Percentiles rank a stretch among this genome's conserved stretches.
phyloP scores from a whole-genome alignment of 495 filamentous ascomycete genomes.

The Penicillium verhagenii region DNA sequence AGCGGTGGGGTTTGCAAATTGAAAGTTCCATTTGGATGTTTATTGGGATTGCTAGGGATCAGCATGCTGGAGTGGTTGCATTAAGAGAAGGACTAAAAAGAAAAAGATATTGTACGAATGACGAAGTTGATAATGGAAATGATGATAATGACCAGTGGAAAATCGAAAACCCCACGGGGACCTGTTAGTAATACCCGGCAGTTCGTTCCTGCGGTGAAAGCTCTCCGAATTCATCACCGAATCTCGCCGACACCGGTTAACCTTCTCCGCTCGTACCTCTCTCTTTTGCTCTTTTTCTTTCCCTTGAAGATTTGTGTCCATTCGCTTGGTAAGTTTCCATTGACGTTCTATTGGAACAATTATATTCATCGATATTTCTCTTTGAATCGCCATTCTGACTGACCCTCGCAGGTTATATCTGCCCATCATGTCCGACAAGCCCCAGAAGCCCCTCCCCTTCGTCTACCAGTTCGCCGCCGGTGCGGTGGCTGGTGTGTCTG shows the following conservation, averaged over 20 bases:
- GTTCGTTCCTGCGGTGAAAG: conserved; percentile 16
- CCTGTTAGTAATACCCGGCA: conserved; percentile 17
- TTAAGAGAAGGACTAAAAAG: too few relatives aligned
- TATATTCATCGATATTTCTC: conserved; percentile 1
- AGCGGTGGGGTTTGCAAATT: neutral
- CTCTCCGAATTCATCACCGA: conserved; percentile 20
- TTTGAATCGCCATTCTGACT: conserved; percentile 1
- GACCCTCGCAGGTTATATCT: conserved; percentile 5
- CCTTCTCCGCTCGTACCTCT: conserved; percentile 13
- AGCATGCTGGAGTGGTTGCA: neutral
- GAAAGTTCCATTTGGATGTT: neutral
- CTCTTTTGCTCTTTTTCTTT: conserved; percentile 13
- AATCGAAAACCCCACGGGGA: conserved; percentile 8
- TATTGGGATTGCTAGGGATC: neutral
- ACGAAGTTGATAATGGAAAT: neutral
- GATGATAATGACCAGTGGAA: neutral
- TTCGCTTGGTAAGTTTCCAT: conserved; percentile 12
- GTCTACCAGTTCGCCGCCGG: conserved; percentile 83
- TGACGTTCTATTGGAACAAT: too few relatives aligned
- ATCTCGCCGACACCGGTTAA: conserved; percentile 25
- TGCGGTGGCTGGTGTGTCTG: conserved; percentile 89
- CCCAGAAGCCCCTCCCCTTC: conserved; percentile 71
- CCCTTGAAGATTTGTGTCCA: conserved; percentile 12
- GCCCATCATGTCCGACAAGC: conserved; percentile 56
- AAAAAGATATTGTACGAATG: too few relatives aligned